Base-by-base conservation (phyloP, 2,329 filamentous ascomycete species). In the Aschersonia sp. region DNA sequence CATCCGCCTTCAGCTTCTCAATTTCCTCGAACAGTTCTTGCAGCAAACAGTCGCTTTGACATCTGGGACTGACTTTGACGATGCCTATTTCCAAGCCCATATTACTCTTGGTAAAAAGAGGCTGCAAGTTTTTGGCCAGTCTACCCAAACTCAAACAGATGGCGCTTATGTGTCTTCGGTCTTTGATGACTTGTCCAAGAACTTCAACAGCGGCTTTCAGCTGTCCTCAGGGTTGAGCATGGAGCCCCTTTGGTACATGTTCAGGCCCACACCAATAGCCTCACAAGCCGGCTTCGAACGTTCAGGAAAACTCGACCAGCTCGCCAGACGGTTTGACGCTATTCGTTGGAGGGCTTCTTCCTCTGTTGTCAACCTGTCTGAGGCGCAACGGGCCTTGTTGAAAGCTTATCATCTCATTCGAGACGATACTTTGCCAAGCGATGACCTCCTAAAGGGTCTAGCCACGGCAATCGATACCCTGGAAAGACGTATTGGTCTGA, bases 191-290 rank as follows among this genome's bases (percentile, higher is more conserved):
- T 56, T 82, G 2, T 64, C 72, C 42, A 66, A 66, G 40, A 72
- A 72, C 45, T 90, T 94, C 57, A 72, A 76, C 30, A 73, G 77
- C 12, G 80, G 78, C 2, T 89, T 88, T 66, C 79, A 79, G 48
- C 66, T 94, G 11, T 79, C 71, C 0, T 88, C 83, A 2, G 88
- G 87, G 0, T 67, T 88, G 10, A 82, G 79, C 53, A 92, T 94
- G 84, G 84, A 92, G 58, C 62, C 68, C 7, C 71, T 94, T 5
- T 94, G 89, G 90, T 75, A 77, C 41, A 58, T 69, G 1, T 76
- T 94, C 57, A 77, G 84, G 47, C 86, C 88, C 0, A 61, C 67
- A 9, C 72, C 78, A 5, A 68, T 81, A 29, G 63, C 70, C 2
- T 69, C 70, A 14, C 60, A 65, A 30, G 55, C 58, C 4, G 65